These are phyloP conservation scores for Solanum boliviense DNA, from an alignment of 257 asterid genomes.

Conservation along the genomic window DNA sequence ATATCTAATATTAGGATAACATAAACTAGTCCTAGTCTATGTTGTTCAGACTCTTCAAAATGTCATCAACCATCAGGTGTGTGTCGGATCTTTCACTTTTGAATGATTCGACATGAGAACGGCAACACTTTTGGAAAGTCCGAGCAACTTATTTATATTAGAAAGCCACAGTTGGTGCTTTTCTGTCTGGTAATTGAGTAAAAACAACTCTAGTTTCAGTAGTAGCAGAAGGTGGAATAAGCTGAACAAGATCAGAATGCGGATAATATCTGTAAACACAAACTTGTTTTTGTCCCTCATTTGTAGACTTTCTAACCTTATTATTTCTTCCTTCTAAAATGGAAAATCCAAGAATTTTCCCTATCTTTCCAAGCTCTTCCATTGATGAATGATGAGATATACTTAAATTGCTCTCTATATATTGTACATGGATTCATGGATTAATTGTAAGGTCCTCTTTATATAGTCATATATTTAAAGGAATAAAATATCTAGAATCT, in stretches of 20 bases:
- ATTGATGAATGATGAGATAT: not conserved
- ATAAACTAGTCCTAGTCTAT: not conserved
- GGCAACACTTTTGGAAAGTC: too few species aligned
- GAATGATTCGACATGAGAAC: not conserved
- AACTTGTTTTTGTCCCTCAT: not conserved
- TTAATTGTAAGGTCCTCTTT: not conserved
- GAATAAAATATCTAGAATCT: not conserved
- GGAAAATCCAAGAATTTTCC: not conserved
- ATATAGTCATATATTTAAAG: not conserved
- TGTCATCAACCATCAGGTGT: too few species aligned
- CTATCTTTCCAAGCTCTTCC: not conserved
- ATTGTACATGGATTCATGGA: not conserved
- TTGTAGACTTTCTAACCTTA: not conserved
- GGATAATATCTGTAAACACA: not conserved
- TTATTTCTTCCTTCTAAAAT: not conserved
- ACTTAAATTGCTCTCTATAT: not conserved
- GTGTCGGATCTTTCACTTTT: not conserved
- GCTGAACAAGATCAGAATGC: not conserved
- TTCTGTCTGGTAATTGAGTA: not conserved
- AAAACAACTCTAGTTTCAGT: not conserved
- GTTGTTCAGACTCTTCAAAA: not conserved
- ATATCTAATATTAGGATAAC: not conserved
- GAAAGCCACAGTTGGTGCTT: not conserved
- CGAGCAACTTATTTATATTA: not conserved
- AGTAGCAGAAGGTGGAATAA: not conserved